These are phyloP conservation scores for Penicillium longicatenatum DNA, from an alignment of 495 filamentous ascomycete species.

Conservation along the genomic window DNA sequence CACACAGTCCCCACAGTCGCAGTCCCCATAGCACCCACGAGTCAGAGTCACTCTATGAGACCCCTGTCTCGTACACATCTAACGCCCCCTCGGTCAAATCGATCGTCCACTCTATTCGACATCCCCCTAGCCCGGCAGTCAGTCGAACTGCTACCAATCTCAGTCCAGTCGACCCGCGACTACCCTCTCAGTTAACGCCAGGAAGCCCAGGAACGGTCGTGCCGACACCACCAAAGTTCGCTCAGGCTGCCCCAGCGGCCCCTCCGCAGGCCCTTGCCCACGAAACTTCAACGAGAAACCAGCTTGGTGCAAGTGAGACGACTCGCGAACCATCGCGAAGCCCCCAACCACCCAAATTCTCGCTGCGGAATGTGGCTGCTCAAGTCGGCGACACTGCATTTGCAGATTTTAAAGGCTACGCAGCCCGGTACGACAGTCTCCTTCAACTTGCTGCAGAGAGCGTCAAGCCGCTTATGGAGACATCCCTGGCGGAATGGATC, in stretches of 20 bases:
- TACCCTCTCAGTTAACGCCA: slow-evolving; percentile 25
- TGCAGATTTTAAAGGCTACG: slow-evolving; percentile 64
- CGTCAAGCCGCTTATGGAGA: slow-evolving; percentile 61
- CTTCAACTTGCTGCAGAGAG: slow-evolving; percentile 73
- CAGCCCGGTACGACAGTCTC: slow-evolving; percentile 64
- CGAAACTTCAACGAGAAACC: slow-evolving; percentile 9
- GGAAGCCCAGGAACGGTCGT: slow-evolving; percentile 21
- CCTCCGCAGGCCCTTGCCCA: slow-evolving; percentile 1
- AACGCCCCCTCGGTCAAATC: slow-evolving; percentile 31
- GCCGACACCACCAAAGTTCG: slow-evolving; percentile 13
- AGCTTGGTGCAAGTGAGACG: slow-evolving; percentile 21
- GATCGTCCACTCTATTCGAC: slow-evolving; percentile 28
- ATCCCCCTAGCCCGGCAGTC: slow-evolving; percentile 21
- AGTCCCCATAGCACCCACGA: slow-evolving; percentile 3
- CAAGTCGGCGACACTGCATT: slow-evolving; percentile 64
- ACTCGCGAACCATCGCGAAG: slow-evolving; percentile 26
- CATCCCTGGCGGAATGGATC: slow-evolving; percentile 63
- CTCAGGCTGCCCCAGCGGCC: slow-evolving; percentile 1
- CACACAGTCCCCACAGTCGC: slow-evolving; percentile 31
- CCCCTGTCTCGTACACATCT: slow-evolving; percentile 28
- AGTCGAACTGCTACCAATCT: slow-evolving; percentile 17
- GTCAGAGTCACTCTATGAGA: slow-evolving; percentile 28
- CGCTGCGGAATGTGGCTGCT: slow-evolving; percentile 42
- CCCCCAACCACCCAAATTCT: slow-evolving; percentile 42
- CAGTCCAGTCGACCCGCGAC: slow-evolving; percentile 28